Conservation (phyloP, 139 green algal genomes). For the Picochlorum sp. region DNA sequence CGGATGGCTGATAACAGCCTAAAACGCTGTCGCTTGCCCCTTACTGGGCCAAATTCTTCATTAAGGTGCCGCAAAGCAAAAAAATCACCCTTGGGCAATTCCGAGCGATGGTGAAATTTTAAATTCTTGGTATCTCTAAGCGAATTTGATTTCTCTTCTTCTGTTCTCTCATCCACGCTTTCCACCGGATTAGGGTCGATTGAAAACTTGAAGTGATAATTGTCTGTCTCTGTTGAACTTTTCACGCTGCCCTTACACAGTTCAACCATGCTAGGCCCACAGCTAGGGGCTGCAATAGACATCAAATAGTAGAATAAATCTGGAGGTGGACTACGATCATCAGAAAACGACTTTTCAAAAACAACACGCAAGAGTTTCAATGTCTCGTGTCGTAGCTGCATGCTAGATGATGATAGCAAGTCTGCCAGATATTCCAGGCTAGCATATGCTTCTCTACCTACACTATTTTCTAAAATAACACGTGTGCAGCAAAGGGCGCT, state of each 20-base stretch:
- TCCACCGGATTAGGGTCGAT: not conserved
- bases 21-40: not conserved
- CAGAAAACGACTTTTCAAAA: not conserved
- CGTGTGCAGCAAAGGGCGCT: not conserved
- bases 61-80: not conserved
- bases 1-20: not conserved
- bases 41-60: not conserved
- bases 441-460: not conserved
- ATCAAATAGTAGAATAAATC: not conserved
- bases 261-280: not conserved
- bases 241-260: not conserved
- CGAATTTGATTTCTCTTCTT: too few species aligned
- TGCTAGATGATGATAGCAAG: not conserved
- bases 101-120: not conserved
- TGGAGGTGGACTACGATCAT: not conserved
- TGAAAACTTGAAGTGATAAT: not conserved
- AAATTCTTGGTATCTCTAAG: too few species aligned
- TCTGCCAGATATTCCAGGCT: not conserved
- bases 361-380: not conserved
- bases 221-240: not conserved
- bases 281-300: not conserved
- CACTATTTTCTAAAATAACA: not conserved
- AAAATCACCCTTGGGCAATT: not conserved
- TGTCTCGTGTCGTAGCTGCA: not conserved
- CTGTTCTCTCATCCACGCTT: not conserved